These are phyloP conservation scores for Botrytis tulipae DNA, from an alignment of 2,329 filamentous ascomycete species.

Conservation along the genomic window DNA sequence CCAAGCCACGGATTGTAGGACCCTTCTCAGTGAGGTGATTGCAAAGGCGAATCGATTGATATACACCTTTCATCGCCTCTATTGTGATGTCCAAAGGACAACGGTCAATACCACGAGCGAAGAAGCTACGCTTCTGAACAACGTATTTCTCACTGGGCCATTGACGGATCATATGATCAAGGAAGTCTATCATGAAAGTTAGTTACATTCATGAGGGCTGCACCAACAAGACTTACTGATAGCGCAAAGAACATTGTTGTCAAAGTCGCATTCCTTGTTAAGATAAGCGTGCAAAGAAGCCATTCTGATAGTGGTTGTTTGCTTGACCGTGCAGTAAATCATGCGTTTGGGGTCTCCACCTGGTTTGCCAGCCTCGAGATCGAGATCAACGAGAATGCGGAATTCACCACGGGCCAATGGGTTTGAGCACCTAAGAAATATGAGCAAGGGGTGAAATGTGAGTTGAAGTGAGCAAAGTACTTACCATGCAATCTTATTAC, in stretches of 20 bases:
- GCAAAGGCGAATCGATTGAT: constrained; percentile 77
- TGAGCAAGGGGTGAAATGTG: constrained; percentile 23
- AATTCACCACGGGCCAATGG: constrained; percentile 41
- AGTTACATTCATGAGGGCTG: neutral
- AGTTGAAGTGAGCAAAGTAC: constrained; percentile 30
- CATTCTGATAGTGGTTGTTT: constrained; percentile 68
- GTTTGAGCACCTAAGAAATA: constrained; percentile 42
- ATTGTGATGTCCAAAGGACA: constrained; percentile 61
- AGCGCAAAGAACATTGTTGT: constrained; percentile 69
- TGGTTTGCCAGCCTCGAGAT: constrained; percentile 53
- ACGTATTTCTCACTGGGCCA: constrained; percentile 66
- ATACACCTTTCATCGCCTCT: constrained; percentile 84
- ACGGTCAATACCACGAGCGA: constrained; percentile 43
- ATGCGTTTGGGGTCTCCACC: constrained; percentile 46
- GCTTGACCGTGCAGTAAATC: constrained; percentile 55
- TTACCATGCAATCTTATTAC: constrained; percentile 82
- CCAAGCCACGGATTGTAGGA: constrained; percentile 52
- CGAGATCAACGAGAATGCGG: constrained; percentile 67
- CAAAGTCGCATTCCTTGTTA: constrained; percentile 55
- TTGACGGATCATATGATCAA: constrained; percentile 86
- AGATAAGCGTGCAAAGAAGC: constrained; percentile 66
- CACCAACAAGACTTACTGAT: constrained; percentile 55
- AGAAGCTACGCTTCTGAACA: constrained; percentile 81
- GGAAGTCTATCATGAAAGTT: constrained; percentile 55
- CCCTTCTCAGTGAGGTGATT: constrained; percentile 42